phyloP scores from a whole-genome alignment of 2,329 filamentous ascomycete genomes.

The Emergomyces pasteurianus region DNA sequence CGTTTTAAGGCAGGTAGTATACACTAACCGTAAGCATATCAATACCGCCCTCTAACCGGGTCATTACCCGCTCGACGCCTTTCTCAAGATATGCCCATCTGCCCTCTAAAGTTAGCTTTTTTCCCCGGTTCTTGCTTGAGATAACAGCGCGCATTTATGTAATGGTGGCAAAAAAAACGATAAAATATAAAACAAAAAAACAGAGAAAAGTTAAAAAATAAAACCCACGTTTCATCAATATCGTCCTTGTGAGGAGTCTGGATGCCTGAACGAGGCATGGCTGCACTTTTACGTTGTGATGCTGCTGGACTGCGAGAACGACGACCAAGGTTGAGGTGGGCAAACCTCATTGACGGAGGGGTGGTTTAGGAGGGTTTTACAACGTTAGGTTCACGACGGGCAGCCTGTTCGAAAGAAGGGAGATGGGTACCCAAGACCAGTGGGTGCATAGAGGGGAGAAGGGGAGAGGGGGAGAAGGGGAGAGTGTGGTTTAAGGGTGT shows the following conservation, averaged over 20 bases:
- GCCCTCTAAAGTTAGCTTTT: background rate
- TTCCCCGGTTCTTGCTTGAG: background rate
- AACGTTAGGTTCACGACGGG: background rate
- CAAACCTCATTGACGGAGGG: background rate
- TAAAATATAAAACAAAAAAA: no score
- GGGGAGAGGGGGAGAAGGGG: background rate
- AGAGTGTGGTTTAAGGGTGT: background rate
- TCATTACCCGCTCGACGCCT: constrained; percentile 89
- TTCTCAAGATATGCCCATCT: constrained; percentile 85
- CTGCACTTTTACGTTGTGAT: constrained; percentile 4
- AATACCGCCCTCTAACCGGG: constrained; percentile 78
- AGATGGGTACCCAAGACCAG: background rate
- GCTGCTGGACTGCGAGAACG: background rate
- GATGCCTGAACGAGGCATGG: constrained; percentile 29
- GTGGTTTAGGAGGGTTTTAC: background rate
- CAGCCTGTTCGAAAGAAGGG: background rate
- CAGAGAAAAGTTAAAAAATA: no score
- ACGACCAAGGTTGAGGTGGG: background rate
- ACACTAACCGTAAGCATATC: constrained; percentile 70
- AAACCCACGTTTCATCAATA: constrained; percentile 48
- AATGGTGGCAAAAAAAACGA: background rate
- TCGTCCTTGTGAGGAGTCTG: constrained; percentile 45
- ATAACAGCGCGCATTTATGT: background rate
- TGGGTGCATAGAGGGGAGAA: background rate
- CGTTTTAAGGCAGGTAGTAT: constrained; percentile 3